These are phyloP conservation scores for Neofusicoccum laricinum DNA, from an alignment of 2,329 filamentous ascomycete genomes.

Conservation along the genomic window DNA sequence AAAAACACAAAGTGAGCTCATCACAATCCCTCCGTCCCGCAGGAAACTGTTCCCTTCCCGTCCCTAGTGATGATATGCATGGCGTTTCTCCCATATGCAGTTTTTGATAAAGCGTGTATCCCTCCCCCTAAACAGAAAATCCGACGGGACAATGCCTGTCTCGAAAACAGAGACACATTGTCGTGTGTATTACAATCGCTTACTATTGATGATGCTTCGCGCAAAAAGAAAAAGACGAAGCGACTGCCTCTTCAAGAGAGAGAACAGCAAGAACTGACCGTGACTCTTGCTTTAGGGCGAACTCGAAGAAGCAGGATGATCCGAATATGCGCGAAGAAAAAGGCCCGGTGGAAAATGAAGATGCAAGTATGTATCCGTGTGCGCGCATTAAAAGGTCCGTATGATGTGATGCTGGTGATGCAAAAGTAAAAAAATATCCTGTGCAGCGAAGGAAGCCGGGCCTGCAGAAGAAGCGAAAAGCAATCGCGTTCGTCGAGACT, in stretches of 20 bases:
- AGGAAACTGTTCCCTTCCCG: too few species aligned
- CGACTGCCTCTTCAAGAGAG: background rate
- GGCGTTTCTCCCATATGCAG: too few species aligned
- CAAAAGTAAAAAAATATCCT: background rate
- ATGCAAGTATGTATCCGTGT: constrained; percentile 4
- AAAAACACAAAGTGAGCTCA: too few species aligned
- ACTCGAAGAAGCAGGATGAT: background rate
- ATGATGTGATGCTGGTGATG: background rate
- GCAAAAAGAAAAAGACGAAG: background rate
- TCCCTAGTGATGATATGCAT: too few species aligned
- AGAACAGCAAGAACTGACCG: background rate
- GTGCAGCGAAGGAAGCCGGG: background rate
- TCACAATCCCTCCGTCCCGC: too few species aligned
- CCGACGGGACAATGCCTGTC: too few species aligned
- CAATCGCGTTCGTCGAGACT: background rate
- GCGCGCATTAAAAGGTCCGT: constrained; percentile 12
- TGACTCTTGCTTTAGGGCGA: background rate
- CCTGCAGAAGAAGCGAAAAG: background rate
- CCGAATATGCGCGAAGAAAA: background rate
- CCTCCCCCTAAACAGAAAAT: too few species aligned
- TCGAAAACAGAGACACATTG: background rate
- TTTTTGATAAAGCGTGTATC: too few species aligned
- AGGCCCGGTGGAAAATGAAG: constrained; percentile 9
- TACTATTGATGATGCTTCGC: background rate
- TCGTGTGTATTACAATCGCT: constrained; percentile 1